Evolutionary conservation across 305 asterid genomes (phyloP).

Genomic region (Fraxinus platypoda): DNA sequence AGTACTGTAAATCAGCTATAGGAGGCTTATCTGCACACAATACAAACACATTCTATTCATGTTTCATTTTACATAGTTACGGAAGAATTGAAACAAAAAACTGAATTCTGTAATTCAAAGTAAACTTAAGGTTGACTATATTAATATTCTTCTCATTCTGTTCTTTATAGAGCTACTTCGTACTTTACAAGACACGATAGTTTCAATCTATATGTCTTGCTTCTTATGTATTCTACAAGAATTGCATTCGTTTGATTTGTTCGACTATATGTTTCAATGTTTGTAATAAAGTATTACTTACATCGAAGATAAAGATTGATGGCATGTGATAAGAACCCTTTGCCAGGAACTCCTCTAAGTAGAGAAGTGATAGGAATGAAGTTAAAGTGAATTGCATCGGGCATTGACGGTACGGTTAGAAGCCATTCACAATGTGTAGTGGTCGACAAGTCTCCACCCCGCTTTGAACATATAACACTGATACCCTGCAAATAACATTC

Average conservation of each 20-base stretch:
- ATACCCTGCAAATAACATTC: slow-evolving; percentile 49
- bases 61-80: neutral
- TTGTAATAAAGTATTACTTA: slow-evolving; percentile 26
- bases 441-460: slow-evolving; percentile 70
- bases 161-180: neutral
- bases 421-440: slow-evolving; percentile 79
- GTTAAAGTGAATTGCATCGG: slow-evolving; percentile 68
- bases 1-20: slow-evolving; percentile 65
- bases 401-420: slow-evolving; percentile 61
- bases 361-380: slow-evolving; percentile 91
- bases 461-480: slow-evolving; percentile 70
- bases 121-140: neutral
- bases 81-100: neutral
- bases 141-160: neutral
- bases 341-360: slow-evolving; percentile 73
- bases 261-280: neutral
- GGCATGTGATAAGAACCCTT: slow-evolving; percentile 89
- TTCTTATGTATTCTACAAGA: neutral
- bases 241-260: neutral
- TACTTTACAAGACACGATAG: neutral
- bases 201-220: neutral
- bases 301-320: slow-evolving; percentile 87
- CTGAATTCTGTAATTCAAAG: neutral
- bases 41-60: neutral
- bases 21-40: slow-evolving; percentile 78